Conservation (phyloP, 495 filamentous ascomycete genomes). For the Podospora anserina region DNA sequence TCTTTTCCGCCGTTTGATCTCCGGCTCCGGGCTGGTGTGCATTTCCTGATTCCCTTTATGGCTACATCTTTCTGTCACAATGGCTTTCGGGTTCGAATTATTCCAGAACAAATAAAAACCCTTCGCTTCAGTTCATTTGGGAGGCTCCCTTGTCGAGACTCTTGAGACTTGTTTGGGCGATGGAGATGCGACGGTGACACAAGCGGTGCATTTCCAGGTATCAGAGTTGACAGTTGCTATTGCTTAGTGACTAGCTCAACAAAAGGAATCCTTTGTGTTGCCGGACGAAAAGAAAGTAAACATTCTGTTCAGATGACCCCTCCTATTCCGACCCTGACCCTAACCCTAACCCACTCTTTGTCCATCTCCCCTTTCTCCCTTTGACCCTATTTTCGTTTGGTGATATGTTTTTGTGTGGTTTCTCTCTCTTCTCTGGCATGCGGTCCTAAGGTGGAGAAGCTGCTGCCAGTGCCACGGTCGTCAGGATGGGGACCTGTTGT, state of each 20-base stretch:
- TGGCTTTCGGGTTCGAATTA: no score
- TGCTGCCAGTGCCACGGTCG: not conserved
- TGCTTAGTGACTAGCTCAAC: not conserved
- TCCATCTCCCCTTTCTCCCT: not conserved
- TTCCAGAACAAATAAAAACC: not conserved
- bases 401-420: not conserved
- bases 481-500: not conserved
- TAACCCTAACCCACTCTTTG: not conserved
- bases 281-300: not conserved
- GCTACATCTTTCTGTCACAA: no score
- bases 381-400: no score
- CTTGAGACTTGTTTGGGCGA: not conserved
- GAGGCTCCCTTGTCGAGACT: not conserved
- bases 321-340: not conserved
- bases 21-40: no score
- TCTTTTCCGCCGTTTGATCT: not conserved
- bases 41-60: not conserved
- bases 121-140: not conserved
- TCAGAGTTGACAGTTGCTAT: not conserved
- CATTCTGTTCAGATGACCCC: not conserved
- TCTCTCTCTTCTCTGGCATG: no score
- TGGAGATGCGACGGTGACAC: not conserved
- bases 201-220: not conserved
- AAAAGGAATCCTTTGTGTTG: not conserved
- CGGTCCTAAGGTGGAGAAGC: not conserved